phyloP scores from a whole-genome alignment of 306 rosid species.

The Potentilla sterilis region DNA sequence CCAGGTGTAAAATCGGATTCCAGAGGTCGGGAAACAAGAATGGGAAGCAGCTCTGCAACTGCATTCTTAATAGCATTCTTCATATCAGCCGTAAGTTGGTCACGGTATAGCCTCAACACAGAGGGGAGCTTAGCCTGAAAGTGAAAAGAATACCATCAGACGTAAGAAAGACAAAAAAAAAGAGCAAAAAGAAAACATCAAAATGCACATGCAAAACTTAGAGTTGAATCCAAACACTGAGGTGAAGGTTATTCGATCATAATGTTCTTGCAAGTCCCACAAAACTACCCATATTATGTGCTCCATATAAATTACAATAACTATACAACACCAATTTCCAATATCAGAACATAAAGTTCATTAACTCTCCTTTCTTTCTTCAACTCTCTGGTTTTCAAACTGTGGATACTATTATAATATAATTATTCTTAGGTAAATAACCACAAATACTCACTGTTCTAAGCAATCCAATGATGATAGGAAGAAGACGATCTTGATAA shows the following conservation, averaged over 20 bases:
- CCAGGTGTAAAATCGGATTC: conserved; percentile 78
- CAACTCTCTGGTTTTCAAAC: not conserved
- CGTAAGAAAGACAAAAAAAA: not conserved
- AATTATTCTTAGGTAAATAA: not conserved
- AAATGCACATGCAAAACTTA: not conserved
- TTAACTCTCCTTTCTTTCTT: not conserved
- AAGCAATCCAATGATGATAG: conserved; percentile 88
- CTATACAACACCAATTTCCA: not conserved
- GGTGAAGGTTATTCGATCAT: not conserved
- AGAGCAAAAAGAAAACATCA: not conserved
- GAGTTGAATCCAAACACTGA: not conserved
- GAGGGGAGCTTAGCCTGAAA: conserved; percentile 95
- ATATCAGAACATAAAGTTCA: conserved; percentile 3
- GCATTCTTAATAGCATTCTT: conserved; percentile 90
- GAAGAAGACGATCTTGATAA: conserved; percentile 84
- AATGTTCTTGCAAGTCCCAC: not conserved
- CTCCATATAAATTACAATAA: not conserved
- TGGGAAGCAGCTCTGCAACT: conserved; percentile 91
- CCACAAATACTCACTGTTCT: conserved; percentile 75
- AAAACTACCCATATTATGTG: not conserved
- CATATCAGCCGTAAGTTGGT: conserved; percentile 92
- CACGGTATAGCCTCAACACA: conserved; percentile 88
- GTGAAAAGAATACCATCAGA: conserved; percentile 19
- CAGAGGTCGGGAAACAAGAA: conserved; percentile 68
- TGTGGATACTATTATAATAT: not conserved